Evolutionary conservation across 768 basidiomycete species (phyloP), one percentile per base, ranked within the genome.

Genomic region (Fibroporia radiculosa): DNA sequence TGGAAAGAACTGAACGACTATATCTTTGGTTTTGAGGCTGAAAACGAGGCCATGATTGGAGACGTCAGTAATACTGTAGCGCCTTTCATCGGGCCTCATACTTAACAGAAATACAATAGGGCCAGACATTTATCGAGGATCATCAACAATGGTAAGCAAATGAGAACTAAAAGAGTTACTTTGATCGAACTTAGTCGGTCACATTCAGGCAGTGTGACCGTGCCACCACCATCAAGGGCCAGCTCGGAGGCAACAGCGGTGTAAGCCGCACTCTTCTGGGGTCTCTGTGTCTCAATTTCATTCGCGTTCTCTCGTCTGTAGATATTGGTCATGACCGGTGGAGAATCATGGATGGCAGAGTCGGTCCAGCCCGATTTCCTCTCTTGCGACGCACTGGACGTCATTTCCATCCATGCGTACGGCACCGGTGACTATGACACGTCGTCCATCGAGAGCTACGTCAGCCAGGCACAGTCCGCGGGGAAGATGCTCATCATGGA

Each of bases 331-430:
- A 51, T 48, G 14, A 62, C 62, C 27, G 60, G 62, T 5, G 62
- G 60, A 36, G 59, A 56, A 34, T 59, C 59, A 1, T 63, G 53
- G 53, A 29, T 59, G 44, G 45, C 32, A 22, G 62, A 63, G 49
- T 61, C 59, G 6, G 53, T 61, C 13, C 56, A 59, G 38, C 49
- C 54, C 24, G 48, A 40, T 20, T 57, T 45, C 44, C 49, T 61
- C 18, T 48, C 32, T 31, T 62, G 62, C 47, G 34, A 25, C 29
- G 55, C 56, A 2, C 58, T 69, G 36, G 65, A 66, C 48, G 62
- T 62, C 4, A 55, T 66, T 40, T 59, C 66, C 25, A 64, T 69
- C 40, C 67, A 70, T 38, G 65, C 65, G 19, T 68, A 69, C 52
- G 63, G 53, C 20, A 38, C 43, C 25, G 62, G 60, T 25, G 61